Evolutionary conservation across 2,329 filamentous ascomycete species (phyloP), one percentile per base, ranked within the genome.

Genomic region (Ophiocordyceps polyrhachis-furcata): DNA sequence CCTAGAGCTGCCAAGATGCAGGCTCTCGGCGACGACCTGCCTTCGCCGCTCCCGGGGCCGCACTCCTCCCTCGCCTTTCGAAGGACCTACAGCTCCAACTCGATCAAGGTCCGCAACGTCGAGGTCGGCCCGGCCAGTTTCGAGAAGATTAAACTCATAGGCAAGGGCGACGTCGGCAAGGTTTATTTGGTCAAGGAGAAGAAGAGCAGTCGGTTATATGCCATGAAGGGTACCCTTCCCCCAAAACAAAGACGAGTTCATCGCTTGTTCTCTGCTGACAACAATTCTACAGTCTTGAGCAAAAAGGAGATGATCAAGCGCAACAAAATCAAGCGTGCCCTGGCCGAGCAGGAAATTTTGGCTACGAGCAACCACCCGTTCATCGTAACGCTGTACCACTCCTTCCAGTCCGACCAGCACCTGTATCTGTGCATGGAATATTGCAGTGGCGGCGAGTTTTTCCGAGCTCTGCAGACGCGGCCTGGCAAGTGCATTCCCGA

Each of bases 261-360:
- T 32, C 35, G 8, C 11, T 8, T 17, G 4, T 19, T 21, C 35
- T 28, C 20, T 17, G 9, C 28, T 23, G 23, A 37, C 43, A 15
- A 11, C 15, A 17, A 5, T 42, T 14, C n/a, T 19, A 7, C 58
- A 96, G 91, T 98, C 6, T 62, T 98, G 63, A 96, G 88, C 73
- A 98, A 98, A 67, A 95, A 96, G 70, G 91, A 98, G 64, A 98
- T 98, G 91, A 98, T 98, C 65, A 98, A 98, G 70, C 83, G 91
- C 47, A 98, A 98, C 71, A 98, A 98, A 74, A 98, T 98, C 68
- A 98, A 98, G 74, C 79, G 91, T 58, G 91, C 91, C 14, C 71
- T 98, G 53, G 91, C 91, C 35, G 91, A 98, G 65, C 91, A 96
- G 61, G 91, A 98, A 63, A 98, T 98, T 51, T 70, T 98, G 45